These are phyloP conservation scores for Cajanus cajan DNA, from an alignment of 306 rosid genomes.

Conservation along the genomic window DNA sequence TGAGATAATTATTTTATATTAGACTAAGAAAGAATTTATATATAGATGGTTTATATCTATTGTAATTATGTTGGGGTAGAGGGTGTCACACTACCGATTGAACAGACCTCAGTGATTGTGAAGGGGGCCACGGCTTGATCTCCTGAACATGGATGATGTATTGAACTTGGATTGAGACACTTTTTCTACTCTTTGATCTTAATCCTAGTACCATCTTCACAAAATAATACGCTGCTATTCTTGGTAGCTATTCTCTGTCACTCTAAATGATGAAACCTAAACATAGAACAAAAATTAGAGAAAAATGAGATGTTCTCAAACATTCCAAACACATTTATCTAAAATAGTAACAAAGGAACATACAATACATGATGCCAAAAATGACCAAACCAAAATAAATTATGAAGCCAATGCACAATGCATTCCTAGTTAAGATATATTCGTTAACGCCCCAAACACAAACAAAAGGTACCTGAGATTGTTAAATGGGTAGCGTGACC, in stretches of 20 bases:
- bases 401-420: conserved; percentile 27
- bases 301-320: conserved; percentile 7
- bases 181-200: conserved; percentile 63
- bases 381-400: conserved; percentile 17
- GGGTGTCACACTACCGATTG: too few species aligned
- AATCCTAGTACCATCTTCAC: conserved; percentile 76
- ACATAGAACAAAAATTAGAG: conserved; percentile 27
- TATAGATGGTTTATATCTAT: too few species aligned
- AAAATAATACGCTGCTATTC: conserved; percentile 17
- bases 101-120: conserved; percentile 51
- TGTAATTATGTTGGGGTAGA: too few species aligned
- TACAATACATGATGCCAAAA: conserved; percentile 2
- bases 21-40: too few species aligned
- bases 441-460: background rate
- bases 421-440: background rate
- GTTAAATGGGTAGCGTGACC: too few species aligned
- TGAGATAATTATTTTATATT: too few species aligned
- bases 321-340: conserved; percentile 1
- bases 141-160: conserved; percentile 62
- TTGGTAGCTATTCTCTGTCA: conserved; percentile 16
- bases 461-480: too few species aligned
- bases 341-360: background rate
- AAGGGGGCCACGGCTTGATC: conserved; percentile 80
- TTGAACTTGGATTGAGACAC: conserved; percentile 49
- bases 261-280: conserved; percentile 42